Base-by-base conservation (phyloP, 768 basidiomycete genomes). In the Lepiota brunneoincarnata region DNA sequence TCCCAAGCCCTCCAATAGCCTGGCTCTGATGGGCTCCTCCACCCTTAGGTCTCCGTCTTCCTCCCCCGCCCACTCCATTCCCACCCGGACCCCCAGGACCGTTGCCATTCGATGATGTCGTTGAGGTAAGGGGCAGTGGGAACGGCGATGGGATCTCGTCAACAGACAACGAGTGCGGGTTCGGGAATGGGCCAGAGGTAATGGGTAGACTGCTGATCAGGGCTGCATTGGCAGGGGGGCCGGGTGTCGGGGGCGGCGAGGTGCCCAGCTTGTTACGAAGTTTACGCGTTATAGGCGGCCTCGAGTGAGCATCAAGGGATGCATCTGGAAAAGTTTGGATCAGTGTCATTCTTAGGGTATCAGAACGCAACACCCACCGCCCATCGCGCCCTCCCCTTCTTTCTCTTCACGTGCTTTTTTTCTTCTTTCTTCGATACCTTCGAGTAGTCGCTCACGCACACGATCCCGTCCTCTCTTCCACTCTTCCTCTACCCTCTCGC, bases 401-500 rank as follows among this genome's bases (percentile, higher is more conserved):
- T 92, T 93, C 72, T 93, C 91, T 58, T 93, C 91, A 49, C 91
- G 74, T 24, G 91, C 91, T 55, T 87, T 72, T 59, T 84, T 75
- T 51, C 91, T 69, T 26, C 91, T 77, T 63, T 93, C 91, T 66
- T 92, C 91, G 59, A 93, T 87, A 24, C 91, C 89, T 62, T 93
- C 91, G 14, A 92, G 67, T 26, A 93, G 73, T 14, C 91, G 76
- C 61, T 92, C 89, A 6, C 88, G 75, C 15, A 93, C 85, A 24
- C 85, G 74, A 39, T 89, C 89, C 42, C 86, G 75, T 3, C 91
- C 91, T 40, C 81, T 78, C 58, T 76, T 79, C 84, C 86, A 92
- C 63, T 93, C 91, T 5, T 90, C 89, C 62, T 93, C 91, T 4
- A 93, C 89, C 43, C 81, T 73, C 59, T 85, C 83, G 36, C 84